These are phyloP conservation scores for Exserohilum turcica DNA, from an alignment of 2,329 filamentous ascomycete species.

Conservation along the genomic window DNA sequence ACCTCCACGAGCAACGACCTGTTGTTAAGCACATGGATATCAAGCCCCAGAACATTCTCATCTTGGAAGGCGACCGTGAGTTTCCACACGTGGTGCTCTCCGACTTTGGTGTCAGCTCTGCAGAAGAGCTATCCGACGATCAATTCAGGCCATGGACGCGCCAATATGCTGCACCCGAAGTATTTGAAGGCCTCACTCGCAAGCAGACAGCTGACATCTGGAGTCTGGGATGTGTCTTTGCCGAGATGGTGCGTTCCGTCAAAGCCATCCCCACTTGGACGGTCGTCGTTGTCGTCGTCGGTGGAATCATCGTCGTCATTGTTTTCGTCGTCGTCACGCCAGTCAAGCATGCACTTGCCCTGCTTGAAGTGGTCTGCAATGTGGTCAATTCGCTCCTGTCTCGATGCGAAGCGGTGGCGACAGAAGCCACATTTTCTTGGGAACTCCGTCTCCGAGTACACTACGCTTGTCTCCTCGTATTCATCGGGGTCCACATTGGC, in stretches of 20 bases:
- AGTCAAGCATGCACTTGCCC: slow-evolving; percentile 48
- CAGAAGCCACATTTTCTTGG: slow-evolving; percentile 47
- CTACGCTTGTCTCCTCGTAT: slow-evolving; percentile 39
- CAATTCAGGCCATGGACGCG: slow-evolving; percentile 37
- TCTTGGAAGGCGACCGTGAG: slow-evolving; percentile 36
- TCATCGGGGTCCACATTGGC: slow-evolving; percentile 38
- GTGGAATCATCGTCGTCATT: slow-evolving; percentile 30
- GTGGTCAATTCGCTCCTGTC: slow-evolving; percentile 47
- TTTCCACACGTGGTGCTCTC: slow-evolving; percentile 44
- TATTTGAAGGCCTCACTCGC: slow-evolving; percentile 33
- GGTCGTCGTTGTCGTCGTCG: slow-evolving; percentile 35
- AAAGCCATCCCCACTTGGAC: slow-evolving; percentile 34
- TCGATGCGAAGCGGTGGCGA: slow-evolving; percentile 38
- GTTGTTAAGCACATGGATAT: slow-evolving; percentile 47
- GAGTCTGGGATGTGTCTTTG: slow-evolving; percentile 94
- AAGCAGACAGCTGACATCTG: slow-evolving; percentile 72
- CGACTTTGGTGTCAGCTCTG: slow-evolving; percentile 46
- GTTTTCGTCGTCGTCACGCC: slow-evolving; percentile 39
- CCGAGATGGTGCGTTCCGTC: slow-evolving; percentile 88
- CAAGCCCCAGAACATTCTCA: slow-evolving; percentile 48
- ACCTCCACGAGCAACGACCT: slow-evolving; percentile 46
- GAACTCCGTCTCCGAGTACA: slow-evolving; percentile 43
- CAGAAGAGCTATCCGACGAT: slow-evolving; percentile 25
- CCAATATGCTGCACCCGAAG: slow-evolving; percentile 46
- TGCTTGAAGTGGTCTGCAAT: slow-evolving; percentile 48